These are phyloP conservation scores for Candolleomyces efflorescens DNA, from an alignment of 768 basidiomycete species.

Conservation along the genomic window DNA sequence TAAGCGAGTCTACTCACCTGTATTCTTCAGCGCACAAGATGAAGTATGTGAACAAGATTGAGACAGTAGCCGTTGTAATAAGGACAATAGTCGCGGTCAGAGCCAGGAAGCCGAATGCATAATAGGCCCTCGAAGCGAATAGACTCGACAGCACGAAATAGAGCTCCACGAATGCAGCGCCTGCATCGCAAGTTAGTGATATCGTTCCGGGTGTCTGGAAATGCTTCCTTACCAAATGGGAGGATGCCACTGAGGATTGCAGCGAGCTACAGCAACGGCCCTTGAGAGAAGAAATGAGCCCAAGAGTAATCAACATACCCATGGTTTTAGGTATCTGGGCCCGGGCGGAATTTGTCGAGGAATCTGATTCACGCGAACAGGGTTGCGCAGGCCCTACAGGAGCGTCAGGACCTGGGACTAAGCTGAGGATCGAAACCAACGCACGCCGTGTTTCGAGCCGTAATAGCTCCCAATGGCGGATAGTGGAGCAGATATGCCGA, in stretches of 20 bases:
- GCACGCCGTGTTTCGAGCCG: slow-evolving; percentile 82
- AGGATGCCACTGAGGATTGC: slow-evolving; percentile 85
- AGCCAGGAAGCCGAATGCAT: slow-evolving; percentile 94
- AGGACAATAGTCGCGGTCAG: slow-evolving; percentile 79
- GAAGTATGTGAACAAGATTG: slow-evolving; percentile 89
- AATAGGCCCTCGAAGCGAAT: slow-evolving; percentile 90
- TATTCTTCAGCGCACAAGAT: slow-evolving; percentile 93
- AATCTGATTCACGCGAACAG: slow-evolving; percentile 87
- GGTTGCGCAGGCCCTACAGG: slow-evolving; percentile 64
- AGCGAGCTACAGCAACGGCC: slow-evolving; percentile 41
- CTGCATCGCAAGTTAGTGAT: slow-evolving; percentile 26
- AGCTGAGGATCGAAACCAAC: slow-evolving; percentile 16
- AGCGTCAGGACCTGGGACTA: not conserved
- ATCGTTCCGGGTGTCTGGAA: not conserved
- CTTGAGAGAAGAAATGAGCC: not conserved
- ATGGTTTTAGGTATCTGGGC: slow-evolving; percentile 79
- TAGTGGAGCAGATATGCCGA: slow-evolving; percentile 89
- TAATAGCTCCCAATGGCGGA: slow-evolving; percentile 83
- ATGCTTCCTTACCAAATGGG: slow-evolving; percentile 64
- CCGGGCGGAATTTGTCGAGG: slow-evolving; percentile 93
- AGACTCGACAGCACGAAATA: slow-evolving; percentile 90
- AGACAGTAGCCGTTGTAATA: slow-evolving; percentile 87
- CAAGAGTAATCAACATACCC: slow-evolving; percentile 43
- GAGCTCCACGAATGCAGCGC: slow-evolving; percentile 92
- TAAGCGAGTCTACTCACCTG: slow-evolving; percentile 41